Percentiles rank a stretch among this genome's conserved stretches.
phyloP scores from a whole-genome alignment of 768 basidiomycete species.

The Cyclocybe aegerita region DNA sequence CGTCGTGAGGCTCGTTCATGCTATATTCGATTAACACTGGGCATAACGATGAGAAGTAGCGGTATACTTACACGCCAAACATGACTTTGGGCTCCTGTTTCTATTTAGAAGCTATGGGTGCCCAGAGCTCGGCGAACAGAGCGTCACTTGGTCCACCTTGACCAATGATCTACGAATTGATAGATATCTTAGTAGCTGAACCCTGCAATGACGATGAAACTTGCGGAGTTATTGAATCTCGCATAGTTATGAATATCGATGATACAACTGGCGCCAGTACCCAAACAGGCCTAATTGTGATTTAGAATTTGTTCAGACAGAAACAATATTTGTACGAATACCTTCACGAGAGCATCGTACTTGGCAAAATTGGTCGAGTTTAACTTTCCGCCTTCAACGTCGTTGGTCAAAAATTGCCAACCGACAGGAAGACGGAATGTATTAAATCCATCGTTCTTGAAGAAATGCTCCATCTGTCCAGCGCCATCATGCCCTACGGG shows the following conservation, averaged over 20 bases:
- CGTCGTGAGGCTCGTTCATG: conserved; percentile 67
- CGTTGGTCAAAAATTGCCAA: conserved; percentile 53
- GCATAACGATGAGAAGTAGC: not conserved
- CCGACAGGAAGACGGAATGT: conserved; percentile 59
- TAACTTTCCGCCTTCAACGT: conserved; percentile 37
- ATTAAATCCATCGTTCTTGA: conserved; percentile 52
- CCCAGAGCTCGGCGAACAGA: conserved; percentile 54
- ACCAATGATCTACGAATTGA: conserved; percentile 45
- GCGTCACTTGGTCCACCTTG: conserved; percentile 61
- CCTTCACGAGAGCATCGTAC: conserved; percentile 54
- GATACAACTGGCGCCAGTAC: conserved; percentile 49
- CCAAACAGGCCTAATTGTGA: conserved; percentile 36
- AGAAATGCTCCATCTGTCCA: conserved; percentile 66
- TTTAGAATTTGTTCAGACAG: too few species aligned
- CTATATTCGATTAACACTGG: conserved; percentile 18
- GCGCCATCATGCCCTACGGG: conserved; percentile 37
- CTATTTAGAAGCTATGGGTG: conserved; percentile 49
- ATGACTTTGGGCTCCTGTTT: conserved; percentile 37
- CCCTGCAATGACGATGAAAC: not conserved
- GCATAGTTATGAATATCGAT: conserved; percentile 66
- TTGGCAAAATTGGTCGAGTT: conserved; percentile 41
- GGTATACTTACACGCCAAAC: conserved; percentile 44
- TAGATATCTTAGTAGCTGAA: not conserved
- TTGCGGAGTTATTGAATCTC: conserved; percentile 46
- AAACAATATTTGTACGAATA: too few species aligned